Evolutionary conservation across 2,329 filamentous ascomycete genomes (phyloP).

Genomic region (Fusarium sp.): DNA sequence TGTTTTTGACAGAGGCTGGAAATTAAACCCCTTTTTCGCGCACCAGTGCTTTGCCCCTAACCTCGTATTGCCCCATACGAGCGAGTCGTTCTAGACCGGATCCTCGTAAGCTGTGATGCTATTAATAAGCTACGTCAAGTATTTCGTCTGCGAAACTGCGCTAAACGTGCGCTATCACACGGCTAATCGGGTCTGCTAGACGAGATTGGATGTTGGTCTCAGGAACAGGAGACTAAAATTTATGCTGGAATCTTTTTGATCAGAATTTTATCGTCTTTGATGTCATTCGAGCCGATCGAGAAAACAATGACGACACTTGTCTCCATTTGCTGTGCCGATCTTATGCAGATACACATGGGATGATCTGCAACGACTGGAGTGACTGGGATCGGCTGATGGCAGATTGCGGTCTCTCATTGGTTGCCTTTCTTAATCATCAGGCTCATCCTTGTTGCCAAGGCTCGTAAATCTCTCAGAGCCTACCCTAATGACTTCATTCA

Average conservation of each 20-base stretch:
- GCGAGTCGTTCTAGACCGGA: slow-evolving; percentile 21
- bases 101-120: slow-evolving; percentile 17
- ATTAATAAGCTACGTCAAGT: slow-evolving; percentile 14
- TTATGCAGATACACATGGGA: neutral
- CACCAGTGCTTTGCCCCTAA: slow-evolving; percentile 1
- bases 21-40: slow-evolving; percentile 25
- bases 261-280: neutral
- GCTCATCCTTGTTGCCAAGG: neutral
- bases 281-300: slow-evolving; percentile 1
- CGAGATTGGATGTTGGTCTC: neutral
- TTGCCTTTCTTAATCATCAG: neutral
- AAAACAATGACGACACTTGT: neutral
- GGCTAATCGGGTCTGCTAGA: neutral
- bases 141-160: neutral
- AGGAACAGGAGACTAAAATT: slow-evolving; percentile 6
- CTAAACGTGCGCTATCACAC: slow-evolving; percentile 10
- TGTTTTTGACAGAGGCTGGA: slow-evolving; percentile 11
- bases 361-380: too few relatives aligned
- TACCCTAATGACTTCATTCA: neutral
- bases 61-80: slow-evolving; percentile 25
- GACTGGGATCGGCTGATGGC: too few relatives aligned
- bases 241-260: neutral
- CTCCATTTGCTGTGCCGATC: neutral
- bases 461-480: neutral
- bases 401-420: neutral